Evolutionary conservation across 1,284 basidiomycete species (phyloP).

Genomic region (Rhizoctonia solani): DNA sequence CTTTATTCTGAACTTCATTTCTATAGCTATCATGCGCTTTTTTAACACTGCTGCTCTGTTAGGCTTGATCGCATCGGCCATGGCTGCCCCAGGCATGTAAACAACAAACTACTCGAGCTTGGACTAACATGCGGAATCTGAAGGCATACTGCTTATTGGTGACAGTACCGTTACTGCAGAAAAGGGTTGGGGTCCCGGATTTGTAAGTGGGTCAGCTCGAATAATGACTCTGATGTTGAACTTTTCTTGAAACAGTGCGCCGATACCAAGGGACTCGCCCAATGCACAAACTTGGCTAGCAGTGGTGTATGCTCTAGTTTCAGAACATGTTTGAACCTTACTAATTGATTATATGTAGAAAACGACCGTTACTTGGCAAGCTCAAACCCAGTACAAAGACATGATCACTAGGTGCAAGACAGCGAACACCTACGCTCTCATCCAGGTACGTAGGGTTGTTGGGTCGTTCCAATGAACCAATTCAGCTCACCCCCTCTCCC

Average conservation of each 20-base stretch:
- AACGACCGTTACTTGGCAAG: slow-evolving; percentile 30
- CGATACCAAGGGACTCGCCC: slow-evolving; percentile 20
- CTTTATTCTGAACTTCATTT: not conserved
- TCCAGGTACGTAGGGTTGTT: slow-evolving; percentile 26
- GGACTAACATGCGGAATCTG: not conserved
- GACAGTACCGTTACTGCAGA: slow-evolving; percentile 26
- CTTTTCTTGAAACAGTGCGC: not conserved
- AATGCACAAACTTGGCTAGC: slow-evolving; percentile 27
- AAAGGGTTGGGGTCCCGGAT: slow-evolving; percentile 28
- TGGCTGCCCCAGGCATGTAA: slow-evolving; percentile 16
- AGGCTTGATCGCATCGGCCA: not conserved
- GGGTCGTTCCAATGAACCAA: too few species aligned
- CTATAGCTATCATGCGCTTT: slow-evolving; percentile 8
- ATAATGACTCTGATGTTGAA: not conserved
- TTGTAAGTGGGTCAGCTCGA: slow-evolving; percentile 1
- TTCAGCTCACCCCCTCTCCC: too few species aligned
- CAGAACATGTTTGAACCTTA: not conserved
- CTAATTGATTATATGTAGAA: not conserved
- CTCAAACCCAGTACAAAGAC: slow-evolving; percentile 23
- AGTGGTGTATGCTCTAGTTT: slow-evolving; percentile 4
- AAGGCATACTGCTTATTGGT: slow-evolving; percentile 18
- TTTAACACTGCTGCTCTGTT: not conserved
- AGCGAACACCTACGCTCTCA: slow-evolving; percentile 21
- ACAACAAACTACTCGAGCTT: not conserved
- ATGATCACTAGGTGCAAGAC: slow-evolving; percentile 29